phyloP scores from a whole-genome alignment of 768 basidiomycete species.

The Cystofilobasidium capitatum region DNA sequence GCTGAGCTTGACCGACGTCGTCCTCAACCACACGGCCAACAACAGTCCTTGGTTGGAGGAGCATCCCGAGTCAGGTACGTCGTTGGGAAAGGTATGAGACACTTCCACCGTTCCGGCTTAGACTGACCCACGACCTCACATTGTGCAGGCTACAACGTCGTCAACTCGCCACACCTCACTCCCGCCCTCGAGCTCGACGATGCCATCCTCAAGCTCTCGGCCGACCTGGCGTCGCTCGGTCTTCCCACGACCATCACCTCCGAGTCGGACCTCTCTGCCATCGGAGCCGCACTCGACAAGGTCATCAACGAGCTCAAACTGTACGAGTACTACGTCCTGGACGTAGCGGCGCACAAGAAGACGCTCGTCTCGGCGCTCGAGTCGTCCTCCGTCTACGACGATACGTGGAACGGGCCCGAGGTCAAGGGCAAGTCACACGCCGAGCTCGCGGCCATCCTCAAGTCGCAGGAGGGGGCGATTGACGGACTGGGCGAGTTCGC shows the following conservation, averaged over 20 bases:
- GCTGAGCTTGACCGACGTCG: conserved; percentile 84
- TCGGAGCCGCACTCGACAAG: conserved; percentile 56
- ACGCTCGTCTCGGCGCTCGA: conserved; percentile 51
- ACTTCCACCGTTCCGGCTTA: neutral
- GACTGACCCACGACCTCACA: neutral
- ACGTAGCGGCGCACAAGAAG: conserved; percentile 56
- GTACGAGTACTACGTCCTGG: conserved; percentile 92
- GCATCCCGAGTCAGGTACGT: conserved; percentile 87
- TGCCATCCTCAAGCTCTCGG: conserved; percentile 72
- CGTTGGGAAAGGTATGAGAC: neutral
- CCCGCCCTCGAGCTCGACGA: conserved; percentile 89
- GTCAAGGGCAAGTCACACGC: conserved; percentile 52
- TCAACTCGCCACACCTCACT: conserved; percentile 80
- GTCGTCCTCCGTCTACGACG: conserved; percentile 36
- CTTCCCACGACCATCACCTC: conserved; percentile 63
- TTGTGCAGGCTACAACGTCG: conserved; percentile 67
- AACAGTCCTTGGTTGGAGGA: conserved; percentile 83
- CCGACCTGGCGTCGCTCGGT: conserved; percentile 52
- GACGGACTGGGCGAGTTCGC: conserved; percentile 51
- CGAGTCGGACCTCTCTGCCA: conserved; percentile 55
- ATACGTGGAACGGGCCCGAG: conserved; percentile 30
- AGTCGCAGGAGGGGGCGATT: conserved; percentile 47
- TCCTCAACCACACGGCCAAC: conserved; percentile 93
- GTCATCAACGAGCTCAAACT: conserved; percentile 57
- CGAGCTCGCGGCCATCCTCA: conserved; percentile 57